Conservation (phyloP, 352 stramenopile genomes). For the Phytophthora sp. region DNA sequence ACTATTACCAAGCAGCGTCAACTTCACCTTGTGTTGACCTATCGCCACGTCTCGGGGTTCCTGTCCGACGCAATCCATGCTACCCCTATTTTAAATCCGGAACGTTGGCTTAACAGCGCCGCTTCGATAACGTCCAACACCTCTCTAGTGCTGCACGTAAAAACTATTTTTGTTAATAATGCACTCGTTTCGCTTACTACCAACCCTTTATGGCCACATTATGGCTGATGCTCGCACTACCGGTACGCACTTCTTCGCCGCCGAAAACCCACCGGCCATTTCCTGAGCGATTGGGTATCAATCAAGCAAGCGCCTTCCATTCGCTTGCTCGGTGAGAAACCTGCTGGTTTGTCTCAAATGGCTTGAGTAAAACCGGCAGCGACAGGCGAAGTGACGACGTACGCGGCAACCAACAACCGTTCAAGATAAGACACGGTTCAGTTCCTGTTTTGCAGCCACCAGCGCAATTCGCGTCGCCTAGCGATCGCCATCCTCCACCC, state of each 20-base stretch:
- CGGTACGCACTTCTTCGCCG: neutral
- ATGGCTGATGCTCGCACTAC: neutral
- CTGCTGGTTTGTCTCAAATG: slow-evolving; percentile 5
- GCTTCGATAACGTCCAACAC: too few relatives aligned
- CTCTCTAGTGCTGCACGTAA: too few relatives aligned
- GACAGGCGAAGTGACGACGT: slow-evolving; percentile 24
- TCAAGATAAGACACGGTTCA: slow-evolving; percentile 14
- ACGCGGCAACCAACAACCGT: neutral
- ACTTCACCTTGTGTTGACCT: too few relatives aligned
- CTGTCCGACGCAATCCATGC: too few relatives aligned
- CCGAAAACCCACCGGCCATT: neutral
- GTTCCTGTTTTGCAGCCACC: slow-evolving; percentile 4
- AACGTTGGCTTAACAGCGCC: too few relatives aligned
- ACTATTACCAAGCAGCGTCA: too few relatives aligned
- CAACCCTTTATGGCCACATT: too few relatives aligned
- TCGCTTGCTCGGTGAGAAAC: slow-evolving; percentile 11
- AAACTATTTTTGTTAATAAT: too few relatives aligned
- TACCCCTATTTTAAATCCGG: too few relatives aligned
- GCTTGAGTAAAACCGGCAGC: slow-evolving; percentile 4
- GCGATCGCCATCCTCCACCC: too few relatives aligned
- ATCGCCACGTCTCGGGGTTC: too few relatives aligned
- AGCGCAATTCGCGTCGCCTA: neutral
- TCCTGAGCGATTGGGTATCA: slow-evolving; percentile 19
- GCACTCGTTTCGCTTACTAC: too few relatives aligned
- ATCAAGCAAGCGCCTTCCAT: neutral